A percentile compares a stretch with the other conserved stretches of the same genome.
These are phyloP conservation scores for Westerdykella aurantiaca DNA, from an alignment of 2,329 filamentous ascomycete genomes.

Conservation along the genomic window DNA sequence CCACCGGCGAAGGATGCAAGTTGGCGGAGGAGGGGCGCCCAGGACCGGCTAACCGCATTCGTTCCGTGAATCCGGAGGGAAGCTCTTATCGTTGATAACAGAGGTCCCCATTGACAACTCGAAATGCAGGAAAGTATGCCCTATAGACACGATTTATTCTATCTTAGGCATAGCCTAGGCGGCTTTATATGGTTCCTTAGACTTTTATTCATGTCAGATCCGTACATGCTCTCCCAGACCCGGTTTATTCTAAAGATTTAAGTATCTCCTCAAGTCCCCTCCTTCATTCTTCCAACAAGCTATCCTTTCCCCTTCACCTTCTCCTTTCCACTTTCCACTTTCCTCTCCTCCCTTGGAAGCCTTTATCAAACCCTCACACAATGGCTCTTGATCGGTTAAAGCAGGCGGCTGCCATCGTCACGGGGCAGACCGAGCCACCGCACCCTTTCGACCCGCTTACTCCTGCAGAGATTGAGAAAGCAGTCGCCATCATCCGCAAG, in stretches of 20 bases:
- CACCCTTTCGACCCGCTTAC: conserved; percentile 77
- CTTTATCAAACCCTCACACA: conserved; percentile 10
- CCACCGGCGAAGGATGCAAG: too few relatives aligned
- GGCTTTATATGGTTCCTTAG: not conserved
- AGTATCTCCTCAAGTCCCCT: conserved; percentile 15
- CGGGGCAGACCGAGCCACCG: conserved; percentile 48
- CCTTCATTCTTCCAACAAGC: conserved; percentile 5
- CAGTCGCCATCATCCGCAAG: conserved; percentile 62
- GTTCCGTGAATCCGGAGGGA: conserved; percentile 1
- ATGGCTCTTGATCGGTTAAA: conserved; percentile 61
- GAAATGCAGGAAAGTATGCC: conserved; percentile 2
- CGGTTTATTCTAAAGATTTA: conserved; percentile 11
- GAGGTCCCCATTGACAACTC: not conserved
- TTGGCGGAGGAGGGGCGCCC: conserved; percentile 1
- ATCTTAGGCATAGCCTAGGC: conserved; percentile 1
- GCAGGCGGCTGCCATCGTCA: conserved; percentile 58
- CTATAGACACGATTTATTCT: conserved; percentile 2
- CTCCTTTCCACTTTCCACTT: conserved; percentile 3
- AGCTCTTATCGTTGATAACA: conserved; percentile 10
- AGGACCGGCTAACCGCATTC: conserved; percentile 1
- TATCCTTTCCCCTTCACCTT: conserved; percentile 1
- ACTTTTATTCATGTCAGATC: conserved; percentile 5
- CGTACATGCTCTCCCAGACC: conserved; percentile 5
- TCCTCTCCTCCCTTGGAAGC: conserved; percentile 2
- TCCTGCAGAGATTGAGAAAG: conserved; percentile 64